phyloP scores from a whole-genome alignment of 257 asterid species.

The Ehretia macrophylla region DNA sequence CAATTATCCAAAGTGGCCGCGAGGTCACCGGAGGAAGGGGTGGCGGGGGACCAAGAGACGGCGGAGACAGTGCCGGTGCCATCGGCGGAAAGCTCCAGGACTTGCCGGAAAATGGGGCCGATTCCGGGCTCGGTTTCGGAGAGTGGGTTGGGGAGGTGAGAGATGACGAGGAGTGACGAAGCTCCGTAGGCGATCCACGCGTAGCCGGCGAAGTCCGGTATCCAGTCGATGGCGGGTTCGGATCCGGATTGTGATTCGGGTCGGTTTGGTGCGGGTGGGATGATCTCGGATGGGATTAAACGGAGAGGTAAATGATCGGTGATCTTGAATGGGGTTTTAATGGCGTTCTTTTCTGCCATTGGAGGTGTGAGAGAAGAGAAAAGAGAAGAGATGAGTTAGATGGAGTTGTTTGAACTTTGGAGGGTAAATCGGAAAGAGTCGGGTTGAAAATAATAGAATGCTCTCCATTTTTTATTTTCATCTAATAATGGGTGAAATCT shows the following conservation, averaged over 20 bases:
- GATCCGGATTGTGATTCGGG: constrained; percentile 28
- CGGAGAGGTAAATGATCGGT: constrained; percentile 59
- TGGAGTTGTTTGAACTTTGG: background rate
- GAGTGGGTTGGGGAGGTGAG: constrained; percentile 84
- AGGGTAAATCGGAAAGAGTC: no score
- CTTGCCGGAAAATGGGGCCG: constrained; percentile 78
- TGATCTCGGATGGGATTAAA: constrained; percentile 52
- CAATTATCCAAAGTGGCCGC: constrained; percentile 65
- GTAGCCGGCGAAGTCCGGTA: constrained; percentile 64
- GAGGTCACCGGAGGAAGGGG: constrained; percentile 75
- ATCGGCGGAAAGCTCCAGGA: constrained; percentile 58
- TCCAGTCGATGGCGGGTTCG: constrained; percentile 63
- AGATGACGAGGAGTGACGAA: constrained; percentile 68
- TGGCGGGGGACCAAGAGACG: constrained; percentile 76
- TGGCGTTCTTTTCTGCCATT: constrained; percentile 19
- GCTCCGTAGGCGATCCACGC: constrained; percentile 97
- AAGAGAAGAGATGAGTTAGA: background rate
- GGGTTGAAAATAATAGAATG: no score
- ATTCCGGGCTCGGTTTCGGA: constrained; percentile 50
- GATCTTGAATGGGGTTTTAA: constrained; percentile 20
- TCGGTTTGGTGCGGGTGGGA: constrained; percentile 75
- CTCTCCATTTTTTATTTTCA: no score
- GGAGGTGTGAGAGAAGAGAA: background rate
- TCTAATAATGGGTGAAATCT: no score
- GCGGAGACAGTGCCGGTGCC: constrained; percentile 47